Base-by-base conservation (phyloP, 2,329 filamentous ascomycete species). In the Periconia sp. region DNA sequence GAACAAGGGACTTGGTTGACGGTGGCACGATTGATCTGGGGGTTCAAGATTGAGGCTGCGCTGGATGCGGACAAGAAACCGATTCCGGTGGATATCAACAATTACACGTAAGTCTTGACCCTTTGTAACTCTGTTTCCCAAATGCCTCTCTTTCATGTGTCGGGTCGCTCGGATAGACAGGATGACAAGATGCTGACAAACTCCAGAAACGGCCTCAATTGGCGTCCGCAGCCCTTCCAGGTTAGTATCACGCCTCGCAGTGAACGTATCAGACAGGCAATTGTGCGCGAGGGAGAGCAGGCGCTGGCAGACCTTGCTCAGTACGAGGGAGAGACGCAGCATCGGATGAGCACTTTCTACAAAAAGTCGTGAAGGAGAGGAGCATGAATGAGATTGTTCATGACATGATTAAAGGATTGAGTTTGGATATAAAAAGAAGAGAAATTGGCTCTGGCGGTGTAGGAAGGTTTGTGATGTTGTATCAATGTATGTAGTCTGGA, bases 1-100 rank as follows among this genome's bases (percentile, higher is more conserved):
- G 83, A 86, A 66, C 81, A 85, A 61, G 82, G 83, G 6, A 82
- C 82, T 0, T 85, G 82, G 76, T 79, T 86, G 60, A 83, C 80
- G 0, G 75, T 86, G 43, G 80, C 81, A 9, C 72, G 83, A 14
- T 61, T 85, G 27, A 71, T 86, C 7, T 86, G 84, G 82, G 82
- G 76, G 0, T 86, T 85, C 61, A 74, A 76, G 50, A 79, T 85
- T 52, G 66, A 74, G 49, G 74, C 76, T 43, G 74, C 68, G 31
- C 51, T 74, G 13, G 74, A 78, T 61, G 61, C 62, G 27, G 56
- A 70, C 30, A 81, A 81, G 0, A 76, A 74, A 20, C 73, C 77
- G 17, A 73, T 82, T 17, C 76, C 79, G 1, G 80, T 85, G 40
- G 82, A 85, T 55, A 84, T 85, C 41, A 82, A 83, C 57, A 72